Evolutionary conservation across 2,329 filamentous ascomycete species (phyloP), one percentile per base, ranked within the genome.

Genomic region (Diatrype stigma): DNA sequence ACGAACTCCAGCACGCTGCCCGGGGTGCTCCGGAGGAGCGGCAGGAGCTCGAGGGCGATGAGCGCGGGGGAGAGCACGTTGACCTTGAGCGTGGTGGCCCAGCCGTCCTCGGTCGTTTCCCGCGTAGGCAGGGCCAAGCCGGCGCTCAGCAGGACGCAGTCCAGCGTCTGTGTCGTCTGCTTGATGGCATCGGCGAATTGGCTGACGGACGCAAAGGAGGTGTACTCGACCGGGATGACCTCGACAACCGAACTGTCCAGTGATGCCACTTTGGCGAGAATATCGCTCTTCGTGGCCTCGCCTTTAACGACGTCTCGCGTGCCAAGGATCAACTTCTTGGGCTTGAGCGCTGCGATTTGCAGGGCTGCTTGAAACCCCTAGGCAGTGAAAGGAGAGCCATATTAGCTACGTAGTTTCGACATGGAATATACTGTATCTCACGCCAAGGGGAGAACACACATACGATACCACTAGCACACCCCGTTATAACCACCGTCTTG

Each of bases 1-100:
- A 42, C 40, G 40, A 42, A 42, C 40, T 42, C 40, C 40, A 42
- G 19, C 40, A 42, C 40, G 40, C 40, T 42, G 10, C 40, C 40
- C n/a, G 40, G 40, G 12, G 40, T 42, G 40, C 10, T n/a, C 3
- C n/a, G 14, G 40, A 42, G 40, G n/a, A 42, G 40, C 23, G 40
- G 40, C n/a, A 42, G n/a, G n/a, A 42, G 40, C 23, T 42, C 40
- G 40, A 42, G 19, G n/a, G 40, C 40, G n/a, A 42, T 19, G 40
- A 42, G 40, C 11, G 40, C 23, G 12, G 40, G 40, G 40, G 40
- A 19, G n/a, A 42, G 40, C 40, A 42, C 40, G 40, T 42, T 42
- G n/a, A 42, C n/a, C n/a, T 42, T 42, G 40, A 42, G 19, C 10
- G 40, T 42, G 11, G 40, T 42, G n/a, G 40, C 19, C 40, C 40